A percentile compares a stretch with the other conserved stretches of the same genome.
phyloP scores from a whole-genome alignment of 1,139 yeast species.

The Debaryomyces psychrophilus region DNA sequence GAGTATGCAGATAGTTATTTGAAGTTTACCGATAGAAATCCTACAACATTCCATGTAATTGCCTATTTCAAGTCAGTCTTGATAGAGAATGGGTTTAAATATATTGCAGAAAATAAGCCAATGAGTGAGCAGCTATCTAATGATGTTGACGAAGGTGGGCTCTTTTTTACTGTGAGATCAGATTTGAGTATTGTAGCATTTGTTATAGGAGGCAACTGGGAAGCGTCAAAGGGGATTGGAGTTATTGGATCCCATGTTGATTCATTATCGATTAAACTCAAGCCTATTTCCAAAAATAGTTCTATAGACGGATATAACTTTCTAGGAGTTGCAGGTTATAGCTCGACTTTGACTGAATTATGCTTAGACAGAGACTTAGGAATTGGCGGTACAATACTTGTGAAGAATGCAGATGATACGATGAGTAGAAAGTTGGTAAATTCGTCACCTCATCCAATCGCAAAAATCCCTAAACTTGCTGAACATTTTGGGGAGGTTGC shows the following conservation, averaged over 20 bases:
- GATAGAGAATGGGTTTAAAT: slow-evolving; percentile 33
- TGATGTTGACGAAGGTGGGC: slow-evolving; percentile 21
- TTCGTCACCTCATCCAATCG: slow-evolving; percentile 44
- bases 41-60: slow-evolving; percentile 48
- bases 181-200: slow-evolving; percentile 46
- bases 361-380: slow-evolving; percentile 54
- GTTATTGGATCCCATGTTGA: slow-evolving; percentile 49
- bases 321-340: slow-evolving; percentile 49
- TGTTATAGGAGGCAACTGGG: slow-evolving; percentile 44
- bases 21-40: slow-evolving; percentile 41
- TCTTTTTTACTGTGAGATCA: slow-evolving; percentile 39
- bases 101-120: slow-evolving; percentile 30
- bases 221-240: slow-evolving; percentile 40
- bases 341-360: slow-evolving; percentile 38
- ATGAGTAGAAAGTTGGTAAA: slow-evolving; percentile 33
- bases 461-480: slow-evolving; percentile 47
- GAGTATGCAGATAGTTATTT: slow-evolving; percentile 34
- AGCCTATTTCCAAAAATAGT: slow-evolving; percentile 37
- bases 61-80: slow-evolving; percentile 31
- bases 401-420: slow-evolving; percentile 27
- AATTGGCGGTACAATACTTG: slow-evolving; percentile 46
- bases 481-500: slow-evolving; percentile 44
- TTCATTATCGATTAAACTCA: slow-evolving; percentile 42
- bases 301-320: slow-evolving; percentile 44
- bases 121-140: slow-evolving; percentile 26